phyloP scores from a whole-genome alignment of 1,284 basidiomycete genomes.

The Irpex lacteus region DNA sequence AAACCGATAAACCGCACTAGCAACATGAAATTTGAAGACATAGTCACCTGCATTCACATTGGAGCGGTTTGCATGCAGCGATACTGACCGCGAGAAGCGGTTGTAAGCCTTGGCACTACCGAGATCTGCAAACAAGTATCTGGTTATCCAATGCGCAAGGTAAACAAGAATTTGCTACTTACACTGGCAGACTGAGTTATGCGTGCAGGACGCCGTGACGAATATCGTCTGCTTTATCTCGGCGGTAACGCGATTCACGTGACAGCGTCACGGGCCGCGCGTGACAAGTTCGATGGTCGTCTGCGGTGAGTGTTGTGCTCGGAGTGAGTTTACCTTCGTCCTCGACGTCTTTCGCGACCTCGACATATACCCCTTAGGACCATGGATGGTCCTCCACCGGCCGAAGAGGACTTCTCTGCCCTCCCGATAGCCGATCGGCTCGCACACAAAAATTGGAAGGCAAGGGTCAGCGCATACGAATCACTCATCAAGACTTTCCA shows the following conservation, averaged over 20 bases:
- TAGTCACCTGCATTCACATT: not conserved
- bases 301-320: not conserved
- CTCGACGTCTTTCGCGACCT: not conserved
- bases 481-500: slow-evolving; percentile 84
- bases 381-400: slow-evolving; percentile 89
- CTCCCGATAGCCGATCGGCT: slow-evolving; percentile 84
- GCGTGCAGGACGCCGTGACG: too few relatives aligned
- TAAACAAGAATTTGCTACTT: too few relatives aligned
- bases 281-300: slow-evolving; percentile 5
- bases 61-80: not conserved
- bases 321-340: not conserved
- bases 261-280: slow-evolving; percentile 3
- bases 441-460: slow-evolving; percentile 98
- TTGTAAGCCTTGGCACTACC: not conserved
- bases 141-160: too few relatives aligned
- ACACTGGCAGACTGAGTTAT: too few relatives aligned
- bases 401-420: slow-evolving; percentile 90
- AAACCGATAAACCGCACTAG: not conserved
- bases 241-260: slow-evolving; percentile 1
- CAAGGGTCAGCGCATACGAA: slow-evolving; percentile 91
- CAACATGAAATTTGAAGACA: not conserved
- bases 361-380: slow-evolving; percentile 17
- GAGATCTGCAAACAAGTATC: too few relatives aligned
- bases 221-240: too few relatives aligned
- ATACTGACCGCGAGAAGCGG: not conserved